These are phyloP conservation scores for Paspalum notatum DNA, from an alignment of 176 grass and related monocot genomes.

Conservation along the genomic window DNA sequence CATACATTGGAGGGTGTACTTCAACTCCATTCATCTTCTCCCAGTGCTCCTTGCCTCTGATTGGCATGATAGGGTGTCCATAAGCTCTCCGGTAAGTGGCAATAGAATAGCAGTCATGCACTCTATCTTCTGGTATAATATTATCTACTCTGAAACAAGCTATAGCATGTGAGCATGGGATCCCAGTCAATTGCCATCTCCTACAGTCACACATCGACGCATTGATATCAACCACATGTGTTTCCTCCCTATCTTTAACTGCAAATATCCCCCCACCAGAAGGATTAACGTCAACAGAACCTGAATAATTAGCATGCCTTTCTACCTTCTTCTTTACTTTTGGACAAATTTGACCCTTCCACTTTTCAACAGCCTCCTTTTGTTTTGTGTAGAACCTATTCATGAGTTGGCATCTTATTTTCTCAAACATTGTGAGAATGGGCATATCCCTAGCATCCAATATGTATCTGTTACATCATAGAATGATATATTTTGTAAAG, in stretches of 20 bases:
- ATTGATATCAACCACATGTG: neutral
- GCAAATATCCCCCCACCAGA: neutral
- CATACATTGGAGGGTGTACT: too few species aligned
- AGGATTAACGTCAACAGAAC: neutral
- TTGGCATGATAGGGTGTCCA: neutral
- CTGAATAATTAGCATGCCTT: neutral
- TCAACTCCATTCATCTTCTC: too few species aligned
- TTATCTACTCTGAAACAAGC: neutral
- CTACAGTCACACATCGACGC: neutral
- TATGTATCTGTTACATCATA: neutral
- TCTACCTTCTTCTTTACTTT: neutral
- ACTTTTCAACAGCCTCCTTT: neutral
- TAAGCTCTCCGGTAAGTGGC: neutral
- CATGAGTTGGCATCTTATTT: neutral
- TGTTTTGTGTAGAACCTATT: neutral
- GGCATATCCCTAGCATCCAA: neutral
- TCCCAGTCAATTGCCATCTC: neutral
- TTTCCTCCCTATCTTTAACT: neutral
- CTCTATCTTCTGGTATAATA: neutral
- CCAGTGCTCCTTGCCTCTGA: too few species aligned
- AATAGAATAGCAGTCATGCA: neutral
- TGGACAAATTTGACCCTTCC: neutral
- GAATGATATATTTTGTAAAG: neutral
- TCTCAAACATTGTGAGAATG: neutral
- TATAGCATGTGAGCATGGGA: too few species aligned